Base-by-base conservation (phyloP, 176 grass and related monocot species). In the Eragrostis nindensis region DNA sequence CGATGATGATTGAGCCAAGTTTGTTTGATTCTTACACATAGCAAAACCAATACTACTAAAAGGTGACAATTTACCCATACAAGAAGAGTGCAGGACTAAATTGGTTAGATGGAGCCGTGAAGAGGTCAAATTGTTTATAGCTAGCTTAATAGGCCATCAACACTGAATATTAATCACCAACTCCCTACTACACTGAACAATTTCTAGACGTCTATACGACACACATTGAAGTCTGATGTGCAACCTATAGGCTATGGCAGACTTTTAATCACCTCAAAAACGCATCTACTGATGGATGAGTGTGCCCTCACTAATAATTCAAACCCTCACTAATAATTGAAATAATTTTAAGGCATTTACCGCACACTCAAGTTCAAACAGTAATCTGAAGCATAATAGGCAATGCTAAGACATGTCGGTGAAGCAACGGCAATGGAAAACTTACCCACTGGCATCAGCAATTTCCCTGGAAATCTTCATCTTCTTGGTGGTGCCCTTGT, bases 391-490 rank as follows among this genome's bases (percentile, higher is more conserved):
- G 7, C 22, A 74, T 8, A 24, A 59, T n/a, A 13, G 14, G 0
- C 55, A 40, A n/a, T 17, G 65, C 38, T 36, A n/a, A 38, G 66
- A 15, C 13, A 30, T 18, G 19, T n/a, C 2, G n/a, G 27, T 16
- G 8, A 43, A 82, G 1, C 65, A 48, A 62, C 49, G 53, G 44
- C 15, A 47, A 25, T 0, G 18, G 59, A 14, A 49, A 0, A 84
- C 82, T 72, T 46, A 96, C 94, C 94, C 94, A 67, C 94, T 97
- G 32, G 74, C 73, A 60, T 97, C 94, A 5, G 94, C 87, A 25
- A 98, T 94, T 63, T 94, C 90, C 67, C 92, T 91, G 70, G 90
- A 98, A 42, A 94, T 94, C 90, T 94, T 98, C 95, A 94, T 94
- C 83, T 94, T 98, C 66, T 98, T 98, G 2, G 95, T 98, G 13